Percentiles rank a stretch among this genome's conserved stretches.
Evolutionary conservation across 1,284 basidiomycete genomes (phyloP).

Genomic region (Apiotrichum brassicae): DNA sequence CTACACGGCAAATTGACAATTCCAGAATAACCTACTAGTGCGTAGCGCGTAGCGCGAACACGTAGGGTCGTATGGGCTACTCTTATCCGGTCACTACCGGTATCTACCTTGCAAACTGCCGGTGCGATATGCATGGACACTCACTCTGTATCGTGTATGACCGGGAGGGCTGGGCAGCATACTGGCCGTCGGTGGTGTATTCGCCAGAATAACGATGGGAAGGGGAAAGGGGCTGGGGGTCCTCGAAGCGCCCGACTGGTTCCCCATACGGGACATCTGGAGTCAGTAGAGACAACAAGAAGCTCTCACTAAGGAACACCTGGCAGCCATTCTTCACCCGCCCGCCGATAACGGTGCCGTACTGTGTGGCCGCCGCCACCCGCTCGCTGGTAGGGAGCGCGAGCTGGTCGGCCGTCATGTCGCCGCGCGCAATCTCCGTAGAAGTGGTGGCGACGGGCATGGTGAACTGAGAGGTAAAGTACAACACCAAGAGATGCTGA

Average conservation of each 20-base stretch:
- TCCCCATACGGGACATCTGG: conserved; percentile 67
- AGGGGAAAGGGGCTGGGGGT: conserved; percentile 55
- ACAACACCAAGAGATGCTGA: background rate
- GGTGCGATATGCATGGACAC: no score
- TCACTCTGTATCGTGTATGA: conserved; percentile 47
- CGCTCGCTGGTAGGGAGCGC: conserved; percentile 20
- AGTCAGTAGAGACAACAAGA: background rate
- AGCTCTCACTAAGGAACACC: conserved; percentile 34
- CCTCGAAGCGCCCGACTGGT: conserved; percentile 58
- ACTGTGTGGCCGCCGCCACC: conserved; percentile 20
- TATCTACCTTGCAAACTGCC: no score
- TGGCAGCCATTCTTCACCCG: conserved; percentile 28
- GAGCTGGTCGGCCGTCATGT: conserved; percentile 36
- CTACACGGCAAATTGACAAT: no score
- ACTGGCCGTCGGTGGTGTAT: conserved; percentile 56
- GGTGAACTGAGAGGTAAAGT: background rate
- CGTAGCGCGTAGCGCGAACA: no score
- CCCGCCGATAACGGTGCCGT: conserved; percentile 28
- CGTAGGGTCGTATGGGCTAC: no score
- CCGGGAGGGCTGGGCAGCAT: conserved; percentile 34
- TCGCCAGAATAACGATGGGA: conserved; percentile 56
- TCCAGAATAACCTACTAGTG: no score
- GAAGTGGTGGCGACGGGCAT: conserved; percentile 12
- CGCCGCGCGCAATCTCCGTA: conserved; percentile 16
- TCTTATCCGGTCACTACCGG: no score